Evolutionary conservation across 1,139 yeast species (phyloP).

Genomic region (Pichia sp.): DNA sequence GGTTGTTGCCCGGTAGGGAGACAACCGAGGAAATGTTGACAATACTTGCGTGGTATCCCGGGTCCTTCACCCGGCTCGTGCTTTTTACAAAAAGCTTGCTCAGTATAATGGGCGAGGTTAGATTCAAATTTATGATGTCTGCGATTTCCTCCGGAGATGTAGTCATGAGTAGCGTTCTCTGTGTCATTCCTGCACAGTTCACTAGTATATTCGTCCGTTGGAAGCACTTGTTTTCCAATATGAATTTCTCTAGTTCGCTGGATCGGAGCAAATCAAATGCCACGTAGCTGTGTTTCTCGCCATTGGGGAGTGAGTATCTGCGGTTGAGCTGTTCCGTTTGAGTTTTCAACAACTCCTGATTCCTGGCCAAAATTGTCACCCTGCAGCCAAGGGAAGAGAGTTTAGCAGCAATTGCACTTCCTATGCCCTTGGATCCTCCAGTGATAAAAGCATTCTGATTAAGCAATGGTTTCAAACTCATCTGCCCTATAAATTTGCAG

Average conservation of each 20-base stretch:
- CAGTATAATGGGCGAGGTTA: constrained; percentile 61
- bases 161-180: constrained; percentile 48
- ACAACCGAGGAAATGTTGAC: constrained; percentile 74
- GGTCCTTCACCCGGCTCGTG: background rate
- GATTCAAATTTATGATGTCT: constrained; percentile 54
- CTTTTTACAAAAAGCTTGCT: constrained; percentile 45
- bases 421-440: constrained; percentile 87
- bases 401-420: constrained; percentile 56
- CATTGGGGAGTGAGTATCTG: constrained; percentile 21
- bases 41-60: constrained; percentile 28
- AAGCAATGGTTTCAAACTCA: constrained; percentile 3
- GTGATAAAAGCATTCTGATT: constrained; percentile 54
- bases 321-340: constrained; percentile 37
- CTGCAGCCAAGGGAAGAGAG: constrained; percentile 61
- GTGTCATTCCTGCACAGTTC: constrained; percentile 82
- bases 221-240: background rate
- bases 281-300: constrained; percentile 43
- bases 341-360: constrained; percentile 36
- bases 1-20: constrained; percentile 37
- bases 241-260: constrained; percentile 27
- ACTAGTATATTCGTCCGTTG: constrained; percentile 45
- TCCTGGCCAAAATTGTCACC: constrained; percentile 59
- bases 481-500: background rate
- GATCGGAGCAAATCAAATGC: constrained; percentile 47
- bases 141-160: constrained; percentile 43